Evolutionary conservation across 2,329 filamentous ascomycete species (phyloP), one percentile per base, ranked within the genome.

Genomic region (Lachnellula subtilissima): DNA sequence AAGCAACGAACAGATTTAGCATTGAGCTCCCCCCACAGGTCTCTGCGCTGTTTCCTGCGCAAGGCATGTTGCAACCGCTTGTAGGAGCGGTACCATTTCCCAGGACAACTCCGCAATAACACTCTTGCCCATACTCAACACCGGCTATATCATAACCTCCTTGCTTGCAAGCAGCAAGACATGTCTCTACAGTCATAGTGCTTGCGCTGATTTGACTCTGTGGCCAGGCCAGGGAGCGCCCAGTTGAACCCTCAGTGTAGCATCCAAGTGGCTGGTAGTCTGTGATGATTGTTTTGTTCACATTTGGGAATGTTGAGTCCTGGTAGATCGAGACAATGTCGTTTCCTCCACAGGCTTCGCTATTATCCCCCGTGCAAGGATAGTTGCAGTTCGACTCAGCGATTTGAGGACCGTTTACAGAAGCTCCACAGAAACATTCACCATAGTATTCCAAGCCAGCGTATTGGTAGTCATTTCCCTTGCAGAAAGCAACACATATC

Each of bases 1-100:
- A 71, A 49, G 79, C 76, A 45, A 78, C 73, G 56, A 76, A 75
- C 7, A 74, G 56, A 48, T 71, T 65, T 11, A 75, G 19, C n/a
- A 65, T 59, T 9, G 53, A 52, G 11, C 56, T 56, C 14, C 72
- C 73, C 53, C 72, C 73, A 54, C 73, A 75, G 22, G 56, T 67
- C 53, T 71, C 60, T 2, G 58, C 59, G 9, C 61, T 49, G 54
- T 74, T 61, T 25, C 71, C 73, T n/a, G 61, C 65, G 61, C 73
- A 74, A 11, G 66, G 61, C 52, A 62, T 64, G 43, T 70, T 68
- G 59, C 71, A 73, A 23, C 66, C 54, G 52, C 53, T 50, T 57
- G 64, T 25, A 7, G 61, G 53, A 4, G 47, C 22, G 11, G 69
- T 70, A 35, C 60, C 63, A 53, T 69, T 67, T 5, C 64, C 65